Percentiles rank a stretch among this genome's conserved stretches.
Conservation (phyloP, 169 alveolate species). For the Hepatocystis sp. region DNA sequence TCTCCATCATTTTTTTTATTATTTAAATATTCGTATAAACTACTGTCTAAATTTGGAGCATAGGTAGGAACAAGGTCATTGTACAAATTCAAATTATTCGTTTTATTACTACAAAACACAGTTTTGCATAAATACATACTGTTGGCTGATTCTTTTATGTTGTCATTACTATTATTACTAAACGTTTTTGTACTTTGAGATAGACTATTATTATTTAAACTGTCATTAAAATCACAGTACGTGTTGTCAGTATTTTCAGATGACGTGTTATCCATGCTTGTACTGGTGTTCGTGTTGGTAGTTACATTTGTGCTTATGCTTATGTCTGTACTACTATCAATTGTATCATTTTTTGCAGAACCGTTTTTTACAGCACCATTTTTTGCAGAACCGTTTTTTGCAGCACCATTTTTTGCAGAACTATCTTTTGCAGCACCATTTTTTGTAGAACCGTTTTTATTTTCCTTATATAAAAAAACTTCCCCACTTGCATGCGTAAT, state of each 20-base stretch:
- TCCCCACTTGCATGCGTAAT: too few relatives aligned
- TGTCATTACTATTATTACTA: conserved; percentile 1
- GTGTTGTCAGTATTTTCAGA: conserved; percentile 26
- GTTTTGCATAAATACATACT: not conserved
- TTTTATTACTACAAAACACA: not conserved
- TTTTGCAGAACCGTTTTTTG: not conserved
- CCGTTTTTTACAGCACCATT: not conserved
- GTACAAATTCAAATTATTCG: conserved; percentile 15
- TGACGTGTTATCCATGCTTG: conserved; percentile 21
- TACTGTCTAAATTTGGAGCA: conserved; percentile 7
- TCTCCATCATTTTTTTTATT: conserved; percentile 1
- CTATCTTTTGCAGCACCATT: not conserved
- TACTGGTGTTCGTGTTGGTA: too few relatives aligned
- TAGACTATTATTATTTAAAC: conserved; percentile 6
- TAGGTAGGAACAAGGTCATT: conserved; percentile 17
- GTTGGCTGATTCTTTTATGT: conserved; percentile 5
- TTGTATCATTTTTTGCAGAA: not conserved
- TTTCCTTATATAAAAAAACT: too few relatives aligned
- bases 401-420: not conserved
- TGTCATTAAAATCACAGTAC: conserved; percentile 24
- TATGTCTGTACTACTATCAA: too few relatives aligned
- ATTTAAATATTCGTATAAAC: conserved; percentile 16
- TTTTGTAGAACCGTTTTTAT: not conserved
- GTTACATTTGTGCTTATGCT: conserved; percentile 7
- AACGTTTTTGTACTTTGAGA: conserved; percentile 9